Conservation (phyloP, 2,329 filamentous ascomycete species). For the Claviceps spartinae region DNA sequence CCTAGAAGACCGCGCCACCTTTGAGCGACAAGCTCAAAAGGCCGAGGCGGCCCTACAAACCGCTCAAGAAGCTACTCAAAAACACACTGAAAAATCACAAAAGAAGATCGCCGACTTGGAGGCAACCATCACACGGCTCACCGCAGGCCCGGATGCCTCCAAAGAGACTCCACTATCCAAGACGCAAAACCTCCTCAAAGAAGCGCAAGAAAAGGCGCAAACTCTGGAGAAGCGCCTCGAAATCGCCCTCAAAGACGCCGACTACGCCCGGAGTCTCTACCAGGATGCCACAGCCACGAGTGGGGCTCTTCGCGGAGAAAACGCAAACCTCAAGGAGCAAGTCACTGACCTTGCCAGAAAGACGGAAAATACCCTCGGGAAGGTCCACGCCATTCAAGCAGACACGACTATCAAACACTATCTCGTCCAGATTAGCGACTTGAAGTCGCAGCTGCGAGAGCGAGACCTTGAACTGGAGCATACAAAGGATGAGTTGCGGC, state of each 20-base stretch:
- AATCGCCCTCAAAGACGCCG: slow-evolving; percentile 33
- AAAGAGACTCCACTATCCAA: slow-evolving; percentile 14
- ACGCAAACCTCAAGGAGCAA: slow-evolving; percentile 28
- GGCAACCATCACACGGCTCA: slow-evolving; percentile 17
- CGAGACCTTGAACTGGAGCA: slow-evolving; percentile 37
- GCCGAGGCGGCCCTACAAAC: slow-evolving; percentile 19
- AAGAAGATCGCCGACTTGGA: slow-evolving; percentile 25
- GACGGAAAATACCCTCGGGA: slow-evolving; percentile 30
- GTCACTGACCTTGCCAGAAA: slow-evolving; percentile 27
- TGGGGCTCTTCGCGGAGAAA: slow-evolving; percentile 31
- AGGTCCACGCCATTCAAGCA: slow-evolving; percentile 33
- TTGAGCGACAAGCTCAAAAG: slow-evolving; percentile 32
- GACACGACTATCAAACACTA: slow-evolving; percentile 21
- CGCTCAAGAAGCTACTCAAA: slow-evolving; percentile 13
- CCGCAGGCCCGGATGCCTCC: slow-evolving; percentile 10
- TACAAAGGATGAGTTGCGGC: slow-evolving; percentile 33
- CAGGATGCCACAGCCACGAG: slow-evolving; percentile 41
- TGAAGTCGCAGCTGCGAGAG: slow-evolving; percentile 30
- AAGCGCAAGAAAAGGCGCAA: slow-evolving; percentile 22
- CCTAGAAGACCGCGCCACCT: slow-evolving; percentile 34
- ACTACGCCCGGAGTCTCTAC: slow-evolving; percentile 45
- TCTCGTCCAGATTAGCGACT: slow-evolving; percentile 25
- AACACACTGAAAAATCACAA: slow-evolving; percentile 24
- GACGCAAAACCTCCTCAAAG: slow-evolving; percentile 22
- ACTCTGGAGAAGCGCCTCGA: slow-evolving; percentile 27